Base-by-base conservation (phyloP, 164 flowering plant genomes). In the Vitis amurensis region DNA sequence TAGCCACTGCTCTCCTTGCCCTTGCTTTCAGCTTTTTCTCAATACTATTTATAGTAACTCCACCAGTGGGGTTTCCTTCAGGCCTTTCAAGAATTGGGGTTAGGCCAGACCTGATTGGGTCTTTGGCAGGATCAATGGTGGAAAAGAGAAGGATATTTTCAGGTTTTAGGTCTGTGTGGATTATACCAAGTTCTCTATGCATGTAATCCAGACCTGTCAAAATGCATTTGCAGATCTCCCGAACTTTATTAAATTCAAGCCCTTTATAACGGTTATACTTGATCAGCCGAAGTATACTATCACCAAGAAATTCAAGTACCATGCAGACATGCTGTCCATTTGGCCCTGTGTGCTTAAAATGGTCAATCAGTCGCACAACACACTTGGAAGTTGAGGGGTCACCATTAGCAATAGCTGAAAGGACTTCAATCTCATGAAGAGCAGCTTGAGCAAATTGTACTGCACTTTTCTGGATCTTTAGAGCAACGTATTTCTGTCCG, bases 301-400 rank as follows among this genome's bases (percentile, higher is more conserved):
- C 99, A 50, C 99, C 99, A 51, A 94, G 93, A 79, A 86, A 84
- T 69, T 94, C 99, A 60, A 92, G 90, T 53, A 89, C 99, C 91
- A 94, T 86, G 82, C 99, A 94, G 11, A 76, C 64, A 79, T 94
- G 99, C 76, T 90, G 97, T 64, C 99, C 99, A 72, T 94, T 94
- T 37, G 99, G 98, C 27, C 99, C 99, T 2, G 83, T 23, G 59
- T 92, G 97, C 87, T 90, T 94, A 68, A 94, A 94, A 59, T 92
- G 97, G 70, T 94, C 97, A 2, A 94, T 63, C 76, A 94, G 74
- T 58, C 73, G 85, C 58, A 92, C 87, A 56, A 89, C 81, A 66
- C 67, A 85, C 66, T 88, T 90, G 52, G 85, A 78, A 78, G 87
- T 81, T 1, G 88, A 78, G 10, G 92, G 86, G 64, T 91, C 97